A percentile compares a stretch with the other conserved stretches of the same genome.
Evolutionary conservation across 2,329 filamentous ascomycete genomes (phyloP).

Genomic region (Fusarium irregulare): DNA sequence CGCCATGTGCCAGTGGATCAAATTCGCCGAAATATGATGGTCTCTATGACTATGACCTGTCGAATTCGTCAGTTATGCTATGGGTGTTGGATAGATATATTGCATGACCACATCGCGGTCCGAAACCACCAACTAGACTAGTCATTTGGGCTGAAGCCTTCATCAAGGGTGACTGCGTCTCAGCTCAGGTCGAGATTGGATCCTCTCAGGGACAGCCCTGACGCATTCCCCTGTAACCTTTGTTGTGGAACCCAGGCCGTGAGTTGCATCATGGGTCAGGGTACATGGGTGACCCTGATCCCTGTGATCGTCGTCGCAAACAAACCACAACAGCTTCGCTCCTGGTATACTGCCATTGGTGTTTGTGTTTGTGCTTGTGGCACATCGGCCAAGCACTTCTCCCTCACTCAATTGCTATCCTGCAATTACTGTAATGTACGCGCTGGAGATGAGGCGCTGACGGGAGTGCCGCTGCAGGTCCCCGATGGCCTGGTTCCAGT

Average conservation of each 20-base stretch:
- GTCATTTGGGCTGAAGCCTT: constrained; percentile 9
- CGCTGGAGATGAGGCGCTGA: constrained; percentile 20
- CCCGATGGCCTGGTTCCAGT: constrained; percentile 23
- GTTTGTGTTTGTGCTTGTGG: constrained; percentile 22
- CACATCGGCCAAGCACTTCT: constrained; percentile 8
- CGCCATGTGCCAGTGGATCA: background rate
- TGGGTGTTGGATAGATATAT: background rate
- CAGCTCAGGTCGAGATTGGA: constrained; percentile 20
- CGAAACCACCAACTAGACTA: constrained; percentile 3
- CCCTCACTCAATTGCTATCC: constrained; percentile 13
- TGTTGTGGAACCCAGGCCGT: constrained; percentile 29
- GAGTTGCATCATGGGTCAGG: constrained; percentile 34
- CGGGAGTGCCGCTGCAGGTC: constrained; percentile 30
- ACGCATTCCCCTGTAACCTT: constrained; percentile 20
- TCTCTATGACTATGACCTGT: background rate
- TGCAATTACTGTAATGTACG: constrained; percentile 8
- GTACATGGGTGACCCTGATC: constrained; percentile 18
- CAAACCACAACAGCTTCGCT: constrained; percentile 28
- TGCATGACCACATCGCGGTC: background rate
- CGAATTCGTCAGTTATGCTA: background rate
- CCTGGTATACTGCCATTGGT: constrained; percentile 24
- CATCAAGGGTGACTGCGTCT: constrained; percentile 23
- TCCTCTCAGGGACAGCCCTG: constrained; percentile 28
- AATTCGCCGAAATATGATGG: background rate
- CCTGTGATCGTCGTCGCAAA: constrained; percentile 29